phyloP scores from a whole-genome alignment of 108 stramenopile genomes.

The Nannochloropsis salina region DNA sequence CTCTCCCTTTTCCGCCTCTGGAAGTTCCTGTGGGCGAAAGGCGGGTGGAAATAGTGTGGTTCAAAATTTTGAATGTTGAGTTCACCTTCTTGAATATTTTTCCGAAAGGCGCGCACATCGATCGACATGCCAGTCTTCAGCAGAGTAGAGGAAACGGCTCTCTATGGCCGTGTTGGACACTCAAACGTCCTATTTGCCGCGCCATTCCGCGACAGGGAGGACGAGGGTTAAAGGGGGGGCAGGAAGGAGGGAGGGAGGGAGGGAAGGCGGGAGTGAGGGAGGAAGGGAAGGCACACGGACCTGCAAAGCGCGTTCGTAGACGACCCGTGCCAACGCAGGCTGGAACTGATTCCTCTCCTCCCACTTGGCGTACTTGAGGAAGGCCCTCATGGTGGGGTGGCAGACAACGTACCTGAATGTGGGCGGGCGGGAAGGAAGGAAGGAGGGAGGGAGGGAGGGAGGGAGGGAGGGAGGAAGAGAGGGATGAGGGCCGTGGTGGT shows the following conservation, averaged over 20 bases:
- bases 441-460: background rate
- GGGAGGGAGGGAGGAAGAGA: background rate
- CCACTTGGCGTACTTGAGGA: conserved; percentile 94
- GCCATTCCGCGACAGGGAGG: no score
- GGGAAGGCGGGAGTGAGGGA: background rate
- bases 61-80: no score
- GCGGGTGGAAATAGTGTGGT: background rate
- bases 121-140: no score
- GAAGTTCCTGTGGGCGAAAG: conserved; percentile 60
- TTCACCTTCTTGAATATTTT: no score
- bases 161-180: no score
- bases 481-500: background rate
- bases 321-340: conserved; percentile 75
- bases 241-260: background rate
- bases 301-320: conserved; percentile 85
- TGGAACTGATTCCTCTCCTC: conserved; percentile 86
- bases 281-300: conserved; percentile 25
- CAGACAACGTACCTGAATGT: conserved; percentile 71
- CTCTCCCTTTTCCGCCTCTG: conserved; percentile 66
- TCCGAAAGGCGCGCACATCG: no score
- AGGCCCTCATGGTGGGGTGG: conserved; percentile 76
- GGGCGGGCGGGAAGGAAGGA: background rate
- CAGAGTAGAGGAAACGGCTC: no score
- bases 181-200: no score
- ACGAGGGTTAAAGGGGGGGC: background rate